Evolutionary conservation across 371 early-diverging fungal genomes (phyloP), one percentile per base, ranked within the genome.

Genomic region (Mortierella sp.): DNA sequence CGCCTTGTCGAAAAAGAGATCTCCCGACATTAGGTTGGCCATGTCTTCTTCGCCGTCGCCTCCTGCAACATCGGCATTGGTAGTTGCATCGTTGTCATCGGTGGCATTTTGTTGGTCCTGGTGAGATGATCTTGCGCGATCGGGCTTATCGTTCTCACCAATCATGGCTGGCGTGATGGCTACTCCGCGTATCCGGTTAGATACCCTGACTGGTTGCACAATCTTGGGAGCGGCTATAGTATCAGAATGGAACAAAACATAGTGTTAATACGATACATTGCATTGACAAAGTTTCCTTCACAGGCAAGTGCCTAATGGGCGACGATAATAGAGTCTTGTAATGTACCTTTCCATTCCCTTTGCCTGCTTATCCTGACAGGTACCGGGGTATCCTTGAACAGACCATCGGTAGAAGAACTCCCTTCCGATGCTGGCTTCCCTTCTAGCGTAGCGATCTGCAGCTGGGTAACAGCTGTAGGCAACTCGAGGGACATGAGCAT

Each of bases 1-100:
- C 19, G 88, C 85, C 34, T 86, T 64, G 24, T 86, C 74, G 75
- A 94, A 93, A 58, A 88, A 90, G 53, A 90, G 86, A 55, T 92
- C 92, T 6, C 91, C 90, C 8, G 89, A 85, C 68, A 90, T 72
- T n/a, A 92, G 71, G 39, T 88, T 88, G 11, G 85, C 72, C 37
- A 86, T 75, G 6, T 81, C 85, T 16, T 85, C 81, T 37, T 74
- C 76, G 29, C 79, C 66, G 8, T 83, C 83, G 14, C 70, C 78
- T 40, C 66, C 68, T 5, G 19, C 66, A 16, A 47, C 72, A 1
- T 66, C 69, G 8, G 63, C 31, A 11, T 29, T 44, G 50, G 34
- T 53, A n/a, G n/a, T n/a, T n/a, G n/a, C n/a, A n/a, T n/a, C 34
- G 71, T 14, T 40, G 68, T 48, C 61, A 11, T 22, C 26, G 22